Percentiles rank a stretch among this genome's conserved stretches.
Conservation (phyloP, 225 moss, liverwort and hornwort species). For the Climacium dendroides region DNA sequence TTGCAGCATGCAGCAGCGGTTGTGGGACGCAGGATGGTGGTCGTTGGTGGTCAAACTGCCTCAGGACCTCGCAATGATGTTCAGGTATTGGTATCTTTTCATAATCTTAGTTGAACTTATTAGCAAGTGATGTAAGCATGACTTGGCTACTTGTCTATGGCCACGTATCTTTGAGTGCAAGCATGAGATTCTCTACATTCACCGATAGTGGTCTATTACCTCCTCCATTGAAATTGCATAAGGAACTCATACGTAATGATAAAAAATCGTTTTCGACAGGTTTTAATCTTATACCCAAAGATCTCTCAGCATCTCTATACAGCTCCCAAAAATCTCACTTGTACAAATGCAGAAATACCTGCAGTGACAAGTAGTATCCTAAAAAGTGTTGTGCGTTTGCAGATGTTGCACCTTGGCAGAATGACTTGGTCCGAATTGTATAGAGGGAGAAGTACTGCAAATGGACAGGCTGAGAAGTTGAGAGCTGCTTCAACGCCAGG, state of each 20-base stretch:
- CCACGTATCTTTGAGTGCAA: neutral
- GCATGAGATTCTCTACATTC: neutral
- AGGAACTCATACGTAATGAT: neutral
- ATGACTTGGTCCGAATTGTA: slow-evolving; percentile 64
- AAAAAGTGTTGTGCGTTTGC: neutral
- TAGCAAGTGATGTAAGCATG: neutral
- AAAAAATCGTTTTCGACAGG: no score
- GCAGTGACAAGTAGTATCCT: neutral
- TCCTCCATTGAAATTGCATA: neutral
- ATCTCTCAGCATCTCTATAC: neutral
- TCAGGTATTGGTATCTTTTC: slow-evolving; percentile 29
- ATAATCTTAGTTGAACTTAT: neutral
- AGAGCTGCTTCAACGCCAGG: neutral
- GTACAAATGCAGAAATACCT: neutral
- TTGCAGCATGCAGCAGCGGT: slow-evolving; percentile 81
- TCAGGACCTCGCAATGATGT: slow-evolving; percentile 59
- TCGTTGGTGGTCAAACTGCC: slow-evolving; percentile 64
- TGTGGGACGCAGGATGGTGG: slow-evolving; percentile 69
- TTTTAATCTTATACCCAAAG: neutral
- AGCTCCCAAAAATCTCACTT: neutral
- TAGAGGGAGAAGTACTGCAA: slow-evolving; percentile 17
- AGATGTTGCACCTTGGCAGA: slow-evolving; percentile 82
- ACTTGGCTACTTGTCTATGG: neutral
- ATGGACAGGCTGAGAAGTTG: neutral
- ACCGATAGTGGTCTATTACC: neutral